Conservation (phyloP, 2,329 filamentous ascomycete species). For the Trichophyton benhamiae region DNA sequence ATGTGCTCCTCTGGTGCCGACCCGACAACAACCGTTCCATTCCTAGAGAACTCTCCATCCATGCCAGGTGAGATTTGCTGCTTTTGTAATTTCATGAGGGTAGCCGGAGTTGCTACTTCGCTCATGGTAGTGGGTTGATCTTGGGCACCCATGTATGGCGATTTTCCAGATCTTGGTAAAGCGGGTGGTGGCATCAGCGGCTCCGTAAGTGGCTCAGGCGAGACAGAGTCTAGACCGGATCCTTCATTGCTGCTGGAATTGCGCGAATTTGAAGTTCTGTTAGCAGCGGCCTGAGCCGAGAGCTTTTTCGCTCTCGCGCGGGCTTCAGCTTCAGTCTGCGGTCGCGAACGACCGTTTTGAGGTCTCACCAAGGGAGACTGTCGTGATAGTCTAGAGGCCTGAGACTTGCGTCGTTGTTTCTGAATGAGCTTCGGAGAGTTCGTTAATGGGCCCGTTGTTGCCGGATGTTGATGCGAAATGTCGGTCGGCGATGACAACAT, state of each 20-base stretch:
- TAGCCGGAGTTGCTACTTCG: slow-evolving; percentile 71
- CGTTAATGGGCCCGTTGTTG: slow-evolving; percentile 23
- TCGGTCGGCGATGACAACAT: slow-evolving; percentile 34
- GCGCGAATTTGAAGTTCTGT: slow-evolving; percentile 15
- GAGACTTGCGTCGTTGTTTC: slow-evolving; percentile 30
- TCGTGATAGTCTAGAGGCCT: slow-evolving; percentile 25
- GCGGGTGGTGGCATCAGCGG: slow-evolving; percentile 40
- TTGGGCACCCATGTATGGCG: slow-evolving; percentile 28
- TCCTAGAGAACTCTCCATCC: slow-evolving; percentile 26
- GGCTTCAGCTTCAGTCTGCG: slow-evolving; percentile 14
- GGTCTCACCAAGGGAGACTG: slow-evolving; percentile 35
- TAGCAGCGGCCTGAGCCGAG: slow-evolving; percentile 6
- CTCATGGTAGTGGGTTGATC: slow-evolving; percentile 24
- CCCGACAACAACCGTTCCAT: slow-evolving; percentile 26
- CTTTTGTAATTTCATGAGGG: slow-evolving; percentile 63
- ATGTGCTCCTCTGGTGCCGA: slow-evolving; percentile 44
- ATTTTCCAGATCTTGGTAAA: slow-evolving; percentile 31
- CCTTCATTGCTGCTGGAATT: slow-evolving; percentile 32
- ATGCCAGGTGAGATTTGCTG: slow-evolving; percentile 31
- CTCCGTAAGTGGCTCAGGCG: slow-evolving; percentile 39
- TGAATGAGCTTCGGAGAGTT: slow-evolving; percentile 25
- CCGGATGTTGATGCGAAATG: slow-evolving; percentile 19
- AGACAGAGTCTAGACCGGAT: slow-evolving; percentile 35
- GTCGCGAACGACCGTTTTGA: slow-evolving; percentile 25
- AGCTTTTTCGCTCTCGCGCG: slow-evolving; percentile 11